phyloP scores from a whole-genome alignment of 2,329 filamentous ascomycete species.

The Talaromyces islandicus region DNA sequence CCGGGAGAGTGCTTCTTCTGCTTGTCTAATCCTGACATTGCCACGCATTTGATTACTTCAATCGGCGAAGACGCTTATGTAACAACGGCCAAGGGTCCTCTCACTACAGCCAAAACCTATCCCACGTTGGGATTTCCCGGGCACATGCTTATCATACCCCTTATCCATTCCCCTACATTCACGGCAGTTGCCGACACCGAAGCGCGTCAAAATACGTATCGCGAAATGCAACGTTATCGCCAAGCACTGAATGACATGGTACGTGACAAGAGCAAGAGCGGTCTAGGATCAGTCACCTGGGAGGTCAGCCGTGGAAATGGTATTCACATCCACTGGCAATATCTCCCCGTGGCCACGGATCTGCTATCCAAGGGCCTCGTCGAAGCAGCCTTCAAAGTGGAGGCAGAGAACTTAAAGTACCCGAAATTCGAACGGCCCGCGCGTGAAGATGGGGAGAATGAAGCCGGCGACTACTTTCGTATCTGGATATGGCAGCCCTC shows the following conservation, averaged over 20 bases:
- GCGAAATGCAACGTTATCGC: conserved; percentile 80
- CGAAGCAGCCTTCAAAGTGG: conserved; percentile 80
- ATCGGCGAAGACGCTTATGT: conserved; percentile 85
- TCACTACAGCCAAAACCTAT: conserved; percentile 68
- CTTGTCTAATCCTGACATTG: conserved; percentile 75
- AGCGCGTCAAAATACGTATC: conserved; percentile 53
- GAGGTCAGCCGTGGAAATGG: conserved; percentile 79
- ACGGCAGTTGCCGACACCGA: conserved; percentile 58
- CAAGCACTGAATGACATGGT: conserved; percentile 75
- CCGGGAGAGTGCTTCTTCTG: conserved; percentile 93
- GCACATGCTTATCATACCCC: conserved; percentile 86
- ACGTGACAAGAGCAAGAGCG: conserved; percentile 32
- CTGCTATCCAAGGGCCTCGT: conserved; percentile 68
- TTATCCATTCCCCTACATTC: conserved; percentile 74
- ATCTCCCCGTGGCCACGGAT: conserved; percentile 67
- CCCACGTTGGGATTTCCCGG: conserved; percentile 67
- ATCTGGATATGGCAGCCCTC: conserved; percentile 66
- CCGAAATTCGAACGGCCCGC: conserved; percentile 44
- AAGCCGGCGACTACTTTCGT: conserved; percentile 64
- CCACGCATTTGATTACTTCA: conserved; percentile 81
- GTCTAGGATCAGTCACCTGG: conserved; percentile 80
- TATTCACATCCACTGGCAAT: conserved; percentile 91
- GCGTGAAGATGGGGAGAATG: conserved; percentile 35
- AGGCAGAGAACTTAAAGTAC: conserved; percentile 69
- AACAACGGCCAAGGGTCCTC: conserved; percentile 85